Evolutionary conservation across 805 yeast genomes (phyloP), one percentile per base, ranked within the genome.

Genomic region (Geotrichum ghanense): DNA sequence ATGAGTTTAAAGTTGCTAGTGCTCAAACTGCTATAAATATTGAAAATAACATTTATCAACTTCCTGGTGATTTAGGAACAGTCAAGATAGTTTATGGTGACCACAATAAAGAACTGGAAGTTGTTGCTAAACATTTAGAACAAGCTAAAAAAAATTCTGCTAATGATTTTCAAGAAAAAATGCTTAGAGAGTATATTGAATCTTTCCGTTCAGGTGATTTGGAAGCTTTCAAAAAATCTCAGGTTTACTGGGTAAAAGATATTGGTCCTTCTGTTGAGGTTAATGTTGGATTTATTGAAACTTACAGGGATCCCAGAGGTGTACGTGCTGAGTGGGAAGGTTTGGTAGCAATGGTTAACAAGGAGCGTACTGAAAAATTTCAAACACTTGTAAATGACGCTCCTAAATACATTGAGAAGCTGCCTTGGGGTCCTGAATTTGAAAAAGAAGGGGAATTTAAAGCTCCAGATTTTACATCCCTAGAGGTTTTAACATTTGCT

Each of bases 321-420:
- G 85, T 86, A 42, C 75, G 88, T 58, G 96, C 95, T 50, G 96
- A 87, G 64, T 87, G 92, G 90, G 95, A 87, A 67, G 86, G 95
- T 23, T 68, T 87, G 42, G 92, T 87, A 26, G 90, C 95, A 19
- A 83, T 86, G 77, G 94, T 87, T 47, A 86, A 87, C 65, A 82
- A 83, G 60, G 90, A 85, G 51, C 74, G 94, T 51, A 87, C 96
- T n/a, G 80, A 75, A 45, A 87, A 85, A 57, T 87, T 87, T 60
- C 78, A 81, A 23, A 69, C 69, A 9, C 71, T 87, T 52, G 95
- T 87, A 21, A 63, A 68, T 16, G 71, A 71, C 50, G 95, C 95
- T 12, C 73, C 76, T 40, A 64, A 68, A 9, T 83, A 78, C 59
- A 83, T 87, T 51, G 51, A 69, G 1, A 63, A 74, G 53, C 72